Evolutionary conservation across 495 filamentous ascomycete genomes (phyloP).

Genomic region (Pyronema domesticum): DNA sequence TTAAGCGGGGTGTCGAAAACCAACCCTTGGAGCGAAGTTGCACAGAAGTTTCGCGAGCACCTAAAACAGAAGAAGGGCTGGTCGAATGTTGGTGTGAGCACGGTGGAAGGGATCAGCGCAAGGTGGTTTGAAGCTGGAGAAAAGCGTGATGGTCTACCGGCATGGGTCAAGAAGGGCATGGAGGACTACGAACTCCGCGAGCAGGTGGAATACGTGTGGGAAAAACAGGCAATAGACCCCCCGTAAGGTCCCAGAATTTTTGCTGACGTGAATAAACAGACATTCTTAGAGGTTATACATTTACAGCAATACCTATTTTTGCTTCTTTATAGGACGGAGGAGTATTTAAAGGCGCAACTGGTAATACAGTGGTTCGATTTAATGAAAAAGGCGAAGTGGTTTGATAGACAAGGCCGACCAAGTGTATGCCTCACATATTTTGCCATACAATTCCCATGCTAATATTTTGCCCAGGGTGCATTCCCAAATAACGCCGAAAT

Average conservation of each 20-base stretch:
- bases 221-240: conserved; percentile 16
- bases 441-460: neutral
- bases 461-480: conserved; percentile 9
- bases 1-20: conserved; percentile 11
- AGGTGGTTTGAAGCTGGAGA: conserved; percentile 16
- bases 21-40: conserved; percentile 20
- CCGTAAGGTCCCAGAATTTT: neutral
- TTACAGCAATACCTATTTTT: conserved; percentile 37
- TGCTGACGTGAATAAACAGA: conserved; percentile 6
- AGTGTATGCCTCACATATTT: neutral
- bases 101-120: conserved; percentile 14
- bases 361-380: conserved; percentile 58
- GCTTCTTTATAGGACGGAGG: conserved; percentile 38
- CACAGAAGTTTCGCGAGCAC: conserved; percentile 14
- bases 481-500: conserved; percentile 28
- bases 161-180: conserved; percentile 8
- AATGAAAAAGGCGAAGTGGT: conserved; percentile 32
- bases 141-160: conserved; percentile 1
- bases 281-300: conserved; percentile 23
- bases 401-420: conserved; percentile 1
- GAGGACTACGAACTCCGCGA: conserved; percentile 8
- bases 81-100: conserved; percentile 5
- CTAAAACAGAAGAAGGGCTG: conserved; percentile 18
- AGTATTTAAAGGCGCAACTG: conserved; percentile 38
- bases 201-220: conserved; percentile 20